Evolutionary conservation across 75 land plant genomes (phyloP).

Genomic region (Larix kaempferi): DNA sequence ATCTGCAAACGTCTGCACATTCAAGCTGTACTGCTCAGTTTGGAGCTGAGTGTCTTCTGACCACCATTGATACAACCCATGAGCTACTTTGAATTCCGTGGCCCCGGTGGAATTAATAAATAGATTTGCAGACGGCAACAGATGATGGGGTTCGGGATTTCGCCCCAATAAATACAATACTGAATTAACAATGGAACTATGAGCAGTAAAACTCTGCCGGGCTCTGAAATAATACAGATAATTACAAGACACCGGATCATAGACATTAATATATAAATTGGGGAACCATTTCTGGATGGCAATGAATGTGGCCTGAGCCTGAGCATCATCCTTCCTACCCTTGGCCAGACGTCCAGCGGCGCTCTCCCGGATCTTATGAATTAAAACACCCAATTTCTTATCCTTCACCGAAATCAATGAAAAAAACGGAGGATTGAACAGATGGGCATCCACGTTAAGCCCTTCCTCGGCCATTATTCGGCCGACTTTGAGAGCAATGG

Average conservation of each 20-base stretch:
- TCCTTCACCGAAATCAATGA: slow-evolving; percentile 28
- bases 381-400: slow-evolving; percentile 13
- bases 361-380: slow-evolving; percentile 16
- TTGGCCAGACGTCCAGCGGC: not conserved
- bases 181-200: slow-evolving; percentile 15
- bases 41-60: slow-evolving; percentile 56
- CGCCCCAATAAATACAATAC: not conserved
- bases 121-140: slow-evolving; percentile 13
- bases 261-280: slow-evolving; percentile 63
- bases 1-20: slow-evolving; percentile 1
- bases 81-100: slow-evolving; percentile 56
- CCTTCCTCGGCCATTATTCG: slow-evolving; percentile 59
- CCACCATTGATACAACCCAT: slow-evolving; percentile 79
- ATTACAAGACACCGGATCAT: slow-evolving; percentile 58
- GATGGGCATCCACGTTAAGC: slow-evolving; percentile 51
- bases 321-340: slow-evolving; percentile 3
- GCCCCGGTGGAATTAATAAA: slow-evolving; percentile 49
- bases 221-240: slow-evolving; percentile 34
- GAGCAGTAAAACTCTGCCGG: not conserved
- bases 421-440: slow-evolving; percentile 75
- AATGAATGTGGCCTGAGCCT: not conserved
- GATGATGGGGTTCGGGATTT: slow-evolving; percentile 1
- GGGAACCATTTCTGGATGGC: slow-evolving; percentile 51
- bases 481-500: slow-evolving; percentile 66
- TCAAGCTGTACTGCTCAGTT: not conserved